Evolutionary conservation across 1,284 basidiomycete species (phyloP).

Genomic region (Tylopilus sp.): DNA sequence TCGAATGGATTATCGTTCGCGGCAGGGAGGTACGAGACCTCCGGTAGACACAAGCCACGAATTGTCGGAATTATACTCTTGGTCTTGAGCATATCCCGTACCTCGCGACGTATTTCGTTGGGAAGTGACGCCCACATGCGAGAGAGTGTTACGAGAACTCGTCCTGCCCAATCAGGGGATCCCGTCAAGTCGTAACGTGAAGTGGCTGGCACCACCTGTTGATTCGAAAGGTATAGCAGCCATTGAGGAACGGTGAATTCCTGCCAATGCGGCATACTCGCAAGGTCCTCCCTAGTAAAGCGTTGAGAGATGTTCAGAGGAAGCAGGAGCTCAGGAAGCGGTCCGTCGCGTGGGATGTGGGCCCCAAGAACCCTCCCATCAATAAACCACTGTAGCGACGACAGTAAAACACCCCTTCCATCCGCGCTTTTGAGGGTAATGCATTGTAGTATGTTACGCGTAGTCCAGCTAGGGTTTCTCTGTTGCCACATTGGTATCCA

Average conservation of each 20-base stretch:
- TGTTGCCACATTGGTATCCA: slow-evolving; percentile 57
- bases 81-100: not conserved
- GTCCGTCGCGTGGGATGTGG: slow-evolving; percentile 79
- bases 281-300: slow-evolving; percentile 74
- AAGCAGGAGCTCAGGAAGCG: slow-evolving; percentile 68
- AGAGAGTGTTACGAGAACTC: slow-evolving; percentile 61
- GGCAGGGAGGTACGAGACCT: slow-evolving; percentile 18
- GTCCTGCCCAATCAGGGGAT: slow-evolving; percentile 71
- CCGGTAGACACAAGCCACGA: slow-evolving; percentile 12
- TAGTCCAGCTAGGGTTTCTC: not conserved
- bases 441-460: not conserved
- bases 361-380: not conserved
- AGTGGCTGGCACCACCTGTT: not conserved
- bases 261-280: slow-evolving; percentile 75
- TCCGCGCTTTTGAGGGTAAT: not conserved
- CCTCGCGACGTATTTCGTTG: slow-evolving; percentile 61
- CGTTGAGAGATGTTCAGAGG: slow-evolving; percentile 30
- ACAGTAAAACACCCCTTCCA: not conserved
- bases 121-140: not conserved
- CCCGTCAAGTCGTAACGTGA: slow-evolving; percentile 53
- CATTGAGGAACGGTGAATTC: slow-evolving; percentile 68
- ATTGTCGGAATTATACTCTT: slow-evolving; percentile 71
- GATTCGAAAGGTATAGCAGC: slow-evolving; percentile 18
- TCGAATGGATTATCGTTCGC: slow-evolving; percentile 20
- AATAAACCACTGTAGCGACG: slow-evolving; percentile 13